Evolutionary conservation across 345 rosid species (phyloP).

Genomic region (Eucalyptus shirleyi): DNA sequence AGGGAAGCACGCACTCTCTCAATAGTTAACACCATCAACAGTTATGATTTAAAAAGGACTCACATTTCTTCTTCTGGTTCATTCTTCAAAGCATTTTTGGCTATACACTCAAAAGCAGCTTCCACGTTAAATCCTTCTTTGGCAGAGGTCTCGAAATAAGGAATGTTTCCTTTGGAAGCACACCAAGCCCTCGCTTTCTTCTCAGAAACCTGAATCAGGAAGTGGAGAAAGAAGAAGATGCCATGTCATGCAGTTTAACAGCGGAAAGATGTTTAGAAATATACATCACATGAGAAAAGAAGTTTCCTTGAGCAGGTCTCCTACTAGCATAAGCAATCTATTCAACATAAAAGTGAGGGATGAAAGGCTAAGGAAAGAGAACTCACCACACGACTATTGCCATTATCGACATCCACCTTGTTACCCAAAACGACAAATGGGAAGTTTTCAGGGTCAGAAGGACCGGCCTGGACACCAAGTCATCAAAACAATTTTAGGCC

Average conservation of each 20-base stretch:
- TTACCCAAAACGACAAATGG: constrained; percentile 83
- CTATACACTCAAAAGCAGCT: constrained; percentile 70
- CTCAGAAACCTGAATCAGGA: constrained; percentile 56
- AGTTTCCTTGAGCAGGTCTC: not conserved
- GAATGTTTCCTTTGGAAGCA: constrained; percentile 89
- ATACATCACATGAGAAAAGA: not conserved
- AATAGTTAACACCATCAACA: not conserved
- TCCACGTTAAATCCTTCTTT: constrained; percentile 91
- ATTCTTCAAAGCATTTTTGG: constrained; percentile 80
- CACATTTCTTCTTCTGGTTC: constrained; percentile 87
- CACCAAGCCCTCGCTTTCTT: constrained; percentile 95
- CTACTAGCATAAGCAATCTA: not conserved
- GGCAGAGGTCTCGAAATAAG: constrained; percentile 89
- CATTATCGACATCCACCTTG: constrained; percentile 77
- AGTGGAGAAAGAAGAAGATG: not conserved
- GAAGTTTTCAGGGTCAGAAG: constrained; percentile 80
- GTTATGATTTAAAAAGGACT: not conserved
- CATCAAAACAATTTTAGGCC: not conserved
- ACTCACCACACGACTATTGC: constrained; percentile 81
- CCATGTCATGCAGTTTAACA: not conserved
- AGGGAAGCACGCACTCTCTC: not conserved
- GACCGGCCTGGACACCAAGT: constrained; percentile 48
- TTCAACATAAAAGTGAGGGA: not conserved
- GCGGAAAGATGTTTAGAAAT: not conserved
- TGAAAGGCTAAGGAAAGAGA: not conserved